Conservation (phyloP, 306 rosid genomes). For the Castanea crenata region DNA sequence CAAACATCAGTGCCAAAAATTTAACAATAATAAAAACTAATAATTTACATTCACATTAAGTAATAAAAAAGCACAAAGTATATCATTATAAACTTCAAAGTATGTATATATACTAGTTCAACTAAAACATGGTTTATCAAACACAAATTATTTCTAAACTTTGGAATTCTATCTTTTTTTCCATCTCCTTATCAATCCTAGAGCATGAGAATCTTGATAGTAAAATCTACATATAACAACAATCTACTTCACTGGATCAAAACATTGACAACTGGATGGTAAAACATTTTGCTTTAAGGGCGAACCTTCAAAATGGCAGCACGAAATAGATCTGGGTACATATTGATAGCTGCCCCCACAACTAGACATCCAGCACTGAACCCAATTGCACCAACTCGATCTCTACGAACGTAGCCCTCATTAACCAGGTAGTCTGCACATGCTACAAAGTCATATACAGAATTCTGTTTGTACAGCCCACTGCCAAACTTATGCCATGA, state of each 20-base stretch:
- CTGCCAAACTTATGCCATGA: constrained; percentile 85
- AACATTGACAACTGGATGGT: not conserved
- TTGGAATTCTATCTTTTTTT: not conserved
- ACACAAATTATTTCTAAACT: not conserved
- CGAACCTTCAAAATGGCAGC: constrained; percentile 81
- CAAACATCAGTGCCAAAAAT: constrained; percentile 18
- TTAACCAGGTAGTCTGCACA: constrained; percentile 71
- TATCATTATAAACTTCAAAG: not conserved
- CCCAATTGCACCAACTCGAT: constrained; percentile 72
- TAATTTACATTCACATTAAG: not conserved
- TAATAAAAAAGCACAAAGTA: not conserved
- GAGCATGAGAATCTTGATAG: not conserved
- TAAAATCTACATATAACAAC: not conserved
- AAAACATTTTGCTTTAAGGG: not conserved
- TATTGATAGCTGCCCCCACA: constrained; percentile 75
- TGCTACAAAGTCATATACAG: constrained; percentile 70
- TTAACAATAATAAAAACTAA: not conserved
- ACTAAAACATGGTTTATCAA: not conserved
- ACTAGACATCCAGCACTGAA: constrained; percentile 88
- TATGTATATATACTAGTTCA: not conserved
- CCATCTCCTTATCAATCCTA: not conserved
- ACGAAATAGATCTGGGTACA: constrained; percentile 68
- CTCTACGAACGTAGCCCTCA: constrained; percentile 58
- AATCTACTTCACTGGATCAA: not conserved
- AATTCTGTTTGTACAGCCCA: constrained; percentile 63